Conservation (phyloP, 371 early-diverging fungal genomes). For the Furculomyces boomerangus region DNA sequence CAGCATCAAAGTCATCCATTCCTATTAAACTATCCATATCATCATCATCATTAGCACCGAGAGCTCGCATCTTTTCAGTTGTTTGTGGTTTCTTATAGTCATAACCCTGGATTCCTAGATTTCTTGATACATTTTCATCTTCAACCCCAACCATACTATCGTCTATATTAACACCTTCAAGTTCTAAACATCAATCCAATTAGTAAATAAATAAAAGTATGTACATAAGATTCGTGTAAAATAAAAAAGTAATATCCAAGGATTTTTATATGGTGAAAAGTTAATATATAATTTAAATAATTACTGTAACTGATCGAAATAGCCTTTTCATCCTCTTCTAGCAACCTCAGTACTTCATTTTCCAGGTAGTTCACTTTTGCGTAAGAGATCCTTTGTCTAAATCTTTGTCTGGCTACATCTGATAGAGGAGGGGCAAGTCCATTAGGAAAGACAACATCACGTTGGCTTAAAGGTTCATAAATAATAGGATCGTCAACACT, state of each 20-base stretch:
- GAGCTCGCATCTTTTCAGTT: no score
- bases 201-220: no score
- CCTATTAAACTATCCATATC: slow-evolving; percentile 16
- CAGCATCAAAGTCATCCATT: slow-evolving; percentile 27
- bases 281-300: background rate
- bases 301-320: slow-evolving; percentile 10
- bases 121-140: no score
- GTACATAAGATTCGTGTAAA: no score
- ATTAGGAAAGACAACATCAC: slow-evolving; percentile 50
- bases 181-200: no score
- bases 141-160: no score
- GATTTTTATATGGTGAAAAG: no score
- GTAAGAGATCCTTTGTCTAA: slow-evolving; percentile 76
- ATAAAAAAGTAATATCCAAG: no score
- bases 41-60: slow-evolving; percentile 11
- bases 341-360: slow-evolving; percentile 10
- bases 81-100: no score
- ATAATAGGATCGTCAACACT: slow-evolving; percentile 8
- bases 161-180: no score
- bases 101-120: no score
- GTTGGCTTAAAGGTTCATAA: slow-evolving; percentile 21
- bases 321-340: slow-evolving; percentile 12
- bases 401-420: slow-evolving; percentile 69
- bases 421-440: slow-evolving; percentile 85
- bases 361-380: slow-evolving; percentile 26